Conservation (phyloP, 371 early-diverging fungal genomes). For the Lichtheimia ramosa region DNA sequence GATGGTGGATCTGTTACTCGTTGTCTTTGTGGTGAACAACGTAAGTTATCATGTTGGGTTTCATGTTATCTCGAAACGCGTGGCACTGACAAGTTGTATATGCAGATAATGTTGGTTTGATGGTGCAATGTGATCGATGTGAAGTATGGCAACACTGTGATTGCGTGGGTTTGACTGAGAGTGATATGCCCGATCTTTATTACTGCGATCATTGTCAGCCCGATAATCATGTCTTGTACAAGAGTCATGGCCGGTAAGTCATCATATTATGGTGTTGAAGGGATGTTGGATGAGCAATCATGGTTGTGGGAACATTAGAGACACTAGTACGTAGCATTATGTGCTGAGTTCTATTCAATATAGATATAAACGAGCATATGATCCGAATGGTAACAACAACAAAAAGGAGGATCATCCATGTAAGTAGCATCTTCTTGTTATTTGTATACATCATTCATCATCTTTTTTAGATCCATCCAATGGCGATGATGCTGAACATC, state of each 20-base stretch:
- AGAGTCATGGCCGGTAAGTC: conserved; percentile 32
- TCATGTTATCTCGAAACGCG: background rate
- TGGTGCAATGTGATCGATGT: conserved; percentile 91
- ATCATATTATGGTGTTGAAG: conserved; percentile 20
- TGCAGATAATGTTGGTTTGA: conserved; percentile 71
- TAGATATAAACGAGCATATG: conserved; percentile 24
- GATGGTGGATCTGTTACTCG: conserved; percentile 79
- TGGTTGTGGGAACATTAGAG: no score
- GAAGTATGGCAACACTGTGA: conserved; percentile 91
- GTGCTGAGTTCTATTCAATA: background rate
- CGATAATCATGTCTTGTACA: conserved; percentile 62
- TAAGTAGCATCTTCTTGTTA: no score
- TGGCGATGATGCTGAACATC: background rate
- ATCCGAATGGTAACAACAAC: conserved; percentile 23
- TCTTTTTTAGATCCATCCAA: background rate
- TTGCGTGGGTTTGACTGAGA: conserved; percentile 72
- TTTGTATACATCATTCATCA: no score
- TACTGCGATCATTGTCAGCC: conserved; percentile 87
- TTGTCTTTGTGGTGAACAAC: conserved; percentile 78
- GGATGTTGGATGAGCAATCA: conserved; percentile 8
- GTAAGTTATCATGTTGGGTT: conserved; percentile 35
- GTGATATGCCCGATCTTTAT: conserved; percentile 80
- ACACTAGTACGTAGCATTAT: no score
- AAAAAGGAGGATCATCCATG: background rate
- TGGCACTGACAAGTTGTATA: background rate